A percentile compares a stretch with the other conserved stretches of the same genome.
These are phyloP conservation scores for Colletotrichum australisinense DNA, from an alignment of 2,329 filamentous ascomycete genomes.

Conservation along the genomic window DNA sequence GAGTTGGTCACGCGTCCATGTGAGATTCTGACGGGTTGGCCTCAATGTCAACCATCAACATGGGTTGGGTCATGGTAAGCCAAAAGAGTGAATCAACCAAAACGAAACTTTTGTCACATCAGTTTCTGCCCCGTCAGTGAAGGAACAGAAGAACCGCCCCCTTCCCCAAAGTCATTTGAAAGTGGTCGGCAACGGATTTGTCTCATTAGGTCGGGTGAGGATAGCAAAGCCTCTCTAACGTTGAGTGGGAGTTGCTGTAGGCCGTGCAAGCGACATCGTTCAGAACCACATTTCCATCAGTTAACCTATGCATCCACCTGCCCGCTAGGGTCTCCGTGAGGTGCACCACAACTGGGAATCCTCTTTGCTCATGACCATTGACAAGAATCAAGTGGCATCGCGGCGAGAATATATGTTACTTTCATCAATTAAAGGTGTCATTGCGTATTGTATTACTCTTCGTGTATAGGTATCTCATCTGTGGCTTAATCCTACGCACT, in stretches of 20 bases:
- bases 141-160: too few relatives aligned
- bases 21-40: background rate
- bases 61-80: background rate
- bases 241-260: too few relatives aligned
- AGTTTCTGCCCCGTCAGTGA: too few relatives aligned
- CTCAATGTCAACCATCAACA: background rate
- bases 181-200: too few relatives aligned
- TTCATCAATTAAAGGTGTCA: background rate
- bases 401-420: background rate
- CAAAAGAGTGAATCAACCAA: background rate
- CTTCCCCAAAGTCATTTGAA: too few relatives aligned
- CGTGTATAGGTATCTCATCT: background rate
- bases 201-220: too few relatives aligned
- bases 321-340: too few relatives aligned
- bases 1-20: background rate
- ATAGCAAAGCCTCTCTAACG: too few relatives aligned
- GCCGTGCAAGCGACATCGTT: background rate
- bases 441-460: background rate
- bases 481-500: slow-evolving; percentile 10
- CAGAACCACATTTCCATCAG: background rate
- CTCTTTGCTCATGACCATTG: background rate
- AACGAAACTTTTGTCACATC: too few relatives aligned
- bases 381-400: background rate
- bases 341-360: background rate
- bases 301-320: background rate